Evolutionary conservation across 2,329 filamentous ascomycete species (phyloP), one percentile per base, ranked within the genome.

Genomic region (Cladosporium sp.): DNA sequence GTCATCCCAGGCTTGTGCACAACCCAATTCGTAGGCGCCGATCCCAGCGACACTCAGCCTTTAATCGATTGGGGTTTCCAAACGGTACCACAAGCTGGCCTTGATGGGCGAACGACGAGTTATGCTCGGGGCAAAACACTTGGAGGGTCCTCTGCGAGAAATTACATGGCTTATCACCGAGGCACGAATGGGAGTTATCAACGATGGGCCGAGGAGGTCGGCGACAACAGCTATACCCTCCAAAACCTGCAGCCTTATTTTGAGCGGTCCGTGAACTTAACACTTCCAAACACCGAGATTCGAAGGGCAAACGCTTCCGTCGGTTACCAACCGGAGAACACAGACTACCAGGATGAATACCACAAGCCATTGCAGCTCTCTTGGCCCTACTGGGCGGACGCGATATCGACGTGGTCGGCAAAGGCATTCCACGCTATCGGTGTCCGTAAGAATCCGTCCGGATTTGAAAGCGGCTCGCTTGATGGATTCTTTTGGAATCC

Each of bases 181-280:
- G 61, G 63, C 3, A 70, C 67, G 2, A 56, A 54, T 11, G 65
- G 59, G 6, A 61, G 62, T 13, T 61, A 68, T 52, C 59, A 67
- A 46, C 52, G 52, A 43, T 72, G 70, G 70, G 69, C 68, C 1
- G 61, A 71, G 41, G 56, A 62, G 32, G 68, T 71, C 6, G 66
- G 58, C 3, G 70, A 72, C 44, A 34, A 66, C 32, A 55, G 64
- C 43, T 66, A 66, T 37, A 56, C 54, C 3, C 68, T 61, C 42
- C 54, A 57, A 41, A 61, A 64, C 43, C 37, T 66, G 35, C 40
- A 66, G 53, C 51, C 57, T 43, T 60, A 56, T 46, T 61, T 60
- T 56, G 13, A 64, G 44, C 52, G 55, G 28, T 56, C 51, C 28
- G n/a, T 58, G 3, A 53, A 55, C 14, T 56, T 61, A 31, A 61